These are phyloP conservation scores for Alnus rubra DNA, from an alignment of 306 rosid genomes.

Conservation along the genomic window DNA sequence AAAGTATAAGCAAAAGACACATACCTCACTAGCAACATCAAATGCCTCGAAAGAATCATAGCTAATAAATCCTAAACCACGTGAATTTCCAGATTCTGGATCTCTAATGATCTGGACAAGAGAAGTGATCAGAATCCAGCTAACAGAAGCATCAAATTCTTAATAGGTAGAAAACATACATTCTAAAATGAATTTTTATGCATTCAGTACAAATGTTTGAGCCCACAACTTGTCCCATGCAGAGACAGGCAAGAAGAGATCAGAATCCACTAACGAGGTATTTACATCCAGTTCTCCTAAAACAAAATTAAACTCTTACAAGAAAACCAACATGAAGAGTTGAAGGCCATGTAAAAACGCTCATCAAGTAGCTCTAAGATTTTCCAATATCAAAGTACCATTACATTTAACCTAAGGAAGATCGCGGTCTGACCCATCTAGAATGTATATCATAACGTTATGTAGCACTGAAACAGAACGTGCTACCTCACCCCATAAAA, in stretches of 20 bases:
- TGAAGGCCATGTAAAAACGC: slow-evolving; percentile 3
- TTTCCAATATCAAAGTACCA: neutral
- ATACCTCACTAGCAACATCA: slow-evolving; percentile 95
- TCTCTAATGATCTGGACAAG: slow-evolving; percentile 94
- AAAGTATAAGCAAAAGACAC: neutral
- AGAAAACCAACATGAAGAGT: slow-evolving; percentile 19
- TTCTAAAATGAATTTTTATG: neutral
- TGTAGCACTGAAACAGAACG: neutral
- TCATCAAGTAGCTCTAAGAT: slow-evolving; percentile 3
- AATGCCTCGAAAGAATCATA: slow-evolving; percentile 98
- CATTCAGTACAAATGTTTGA: slow-evolving; percentile 13
- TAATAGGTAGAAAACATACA: neutral
- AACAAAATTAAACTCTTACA: slow-evolving; percentile 5
- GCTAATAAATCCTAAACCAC: slow-evolving; percentile 97
- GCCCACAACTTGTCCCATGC: slow-evolving; percentile 4
- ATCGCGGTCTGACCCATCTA: neutral
- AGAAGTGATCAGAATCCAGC: slow-evolving; percentile 28
- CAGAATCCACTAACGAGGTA: neutral
- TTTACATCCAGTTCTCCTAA: slow-evolving; percentile 10
- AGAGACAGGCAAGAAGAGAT: slow-evolving; percentile 1
- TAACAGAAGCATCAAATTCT: neutral
- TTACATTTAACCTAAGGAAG: neutral
- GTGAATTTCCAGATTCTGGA: slow-evolving; percentile 95
- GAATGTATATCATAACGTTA: neutral
- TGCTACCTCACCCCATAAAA: neutral